Base-by-base conservation (phyloP, 163 green algal species). In the Scenedesmus sp. region DNA sequence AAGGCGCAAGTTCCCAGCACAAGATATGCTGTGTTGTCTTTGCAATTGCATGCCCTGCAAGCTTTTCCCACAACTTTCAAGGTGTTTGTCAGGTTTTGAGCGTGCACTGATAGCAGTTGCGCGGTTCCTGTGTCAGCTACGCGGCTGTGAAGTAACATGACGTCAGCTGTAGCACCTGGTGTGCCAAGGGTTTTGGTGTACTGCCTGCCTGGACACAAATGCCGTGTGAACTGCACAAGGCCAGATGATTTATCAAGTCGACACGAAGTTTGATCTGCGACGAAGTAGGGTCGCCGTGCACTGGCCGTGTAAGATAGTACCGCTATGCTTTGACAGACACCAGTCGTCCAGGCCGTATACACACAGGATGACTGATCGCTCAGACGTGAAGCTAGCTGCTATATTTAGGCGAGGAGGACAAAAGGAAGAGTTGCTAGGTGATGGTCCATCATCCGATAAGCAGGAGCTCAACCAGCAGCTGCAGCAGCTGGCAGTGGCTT, bases 381-480 rank as follows among this genome's bases (percentile, higher is more conserved):
- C 70, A 23, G 23, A 79, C 7, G 5, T 52, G 0, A 79, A 52
- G 23, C 9, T 91, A 34, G 87, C 87, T 15, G 46, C 76, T 1
- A 87, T 91, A n/a, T 91, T 91, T 26, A 85, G 76, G 12, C 76
- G 87, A 4, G 87, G 73, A n/a, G 87, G 73, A 15, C 87, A 91
- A 23, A 91, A 91, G 76, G 34, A 87, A 10, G 87, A 91, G 87
- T 6, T 91, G n/a, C n/a, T 85, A n/a, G 59, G 87, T 26, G 81
- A 34, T 59, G 52, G n/a, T 26, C 15, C 10, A 4, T 73, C 54
- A 54, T 59, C 59, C 54, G 87, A 87, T 54, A n/a, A 60, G 55
- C 23, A 91, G 18, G 76, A 86, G 57, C 76, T 91, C 2, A 56
- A 70, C 7, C 56, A 86, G 76, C 87, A 91, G 56, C 87, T 91